Evolutionary conservation across 768 basidiomycete species (phyloP), one percentile per base, ranked within the genome.

Genomic region (Trametes villosa): DNA sequence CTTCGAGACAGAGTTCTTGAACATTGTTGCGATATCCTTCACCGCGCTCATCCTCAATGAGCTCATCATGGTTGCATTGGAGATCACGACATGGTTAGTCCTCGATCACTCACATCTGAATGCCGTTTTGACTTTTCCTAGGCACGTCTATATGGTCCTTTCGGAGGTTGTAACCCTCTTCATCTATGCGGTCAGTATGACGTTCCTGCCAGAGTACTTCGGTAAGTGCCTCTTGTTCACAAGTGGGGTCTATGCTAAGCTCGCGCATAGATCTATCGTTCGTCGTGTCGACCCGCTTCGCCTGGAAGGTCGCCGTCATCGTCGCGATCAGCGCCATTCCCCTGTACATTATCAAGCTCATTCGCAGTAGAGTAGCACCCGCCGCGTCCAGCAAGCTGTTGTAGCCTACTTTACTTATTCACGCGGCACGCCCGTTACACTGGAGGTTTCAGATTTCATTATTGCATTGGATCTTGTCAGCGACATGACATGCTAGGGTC

Each of bases 11-110:
- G 96, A 99, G 70, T 98, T 98, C 75, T 75, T 98, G 66, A 97
- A 98, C 71, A 98, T 99, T 61, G 97, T 99, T 30, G 90, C 96
- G 20, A 99, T 98, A 66, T 98, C 97, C 0, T 99, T 97, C 73
- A 97, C 96, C 1, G 93, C 97, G 0, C 80, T 98, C 57, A 86
- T 99, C 64, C 79, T 98, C 29, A 99, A 99, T 71, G 97, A 98
- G 72, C 85, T 99, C 51, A 94, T 98, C 76, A 99, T 98, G 97
- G 97, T 98, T 46, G 95, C 96, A 2, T 75, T 98, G 66, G 96
- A 98, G 75, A 95, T 98, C 60, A 98, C 96, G 3, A 98, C 93
- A 63, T 99, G 96, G 96, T 93, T 22, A 12, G 65, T 48, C 13
- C 20, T 22, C 4, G 46, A 27, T 31, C 29, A 11, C n/a, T 2